Evolutionary conservation across 495 filamentous ascomycete genomes (phyloP).

Genomic region (Lophiostoma macrostomum): DNA sequence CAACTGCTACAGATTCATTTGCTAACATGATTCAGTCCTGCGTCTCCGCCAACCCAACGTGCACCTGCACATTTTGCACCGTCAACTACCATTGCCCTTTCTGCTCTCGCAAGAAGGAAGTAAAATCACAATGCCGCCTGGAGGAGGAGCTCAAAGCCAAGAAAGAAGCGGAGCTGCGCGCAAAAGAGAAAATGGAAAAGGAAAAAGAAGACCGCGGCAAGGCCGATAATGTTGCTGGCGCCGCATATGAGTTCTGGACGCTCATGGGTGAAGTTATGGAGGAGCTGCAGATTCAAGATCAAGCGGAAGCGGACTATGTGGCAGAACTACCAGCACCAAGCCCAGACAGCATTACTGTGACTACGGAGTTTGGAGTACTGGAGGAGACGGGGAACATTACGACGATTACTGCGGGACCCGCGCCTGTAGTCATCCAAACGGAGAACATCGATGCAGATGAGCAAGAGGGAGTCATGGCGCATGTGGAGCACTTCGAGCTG

Average conservation of each 20-base stretch:
- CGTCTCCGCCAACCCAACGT: constrained; percentile 46
- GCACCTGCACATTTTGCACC: constrained; percentile 54
- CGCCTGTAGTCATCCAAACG: neutral
- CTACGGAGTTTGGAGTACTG: constrained; percentile 24
- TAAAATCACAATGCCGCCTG: constrained; percentile 27
- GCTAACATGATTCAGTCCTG: constrained; percentile 37
- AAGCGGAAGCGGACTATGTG: neutral
- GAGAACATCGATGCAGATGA: neutral
- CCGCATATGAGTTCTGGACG: constrained; percentile 27
- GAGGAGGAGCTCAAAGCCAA: constrained; percentile 34
- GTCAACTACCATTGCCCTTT: constrained; percentile 54
- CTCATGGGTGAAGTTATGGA: constrained; percentile 14
- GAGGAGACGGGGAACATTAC: constrained; percentile 23
- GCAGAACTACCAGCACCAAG: constrained; percentile 12
- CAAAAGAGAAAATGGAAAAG: constrained; percentile 24
- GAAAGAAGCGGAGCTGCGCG: constrained; percentile 19
- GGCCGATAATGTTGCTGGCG: constrained; percentile 27
- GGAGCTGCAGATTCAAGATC: too few species aligned
- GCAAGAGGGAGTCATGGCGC: neutral
- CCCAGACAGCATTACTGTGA: constrained; percentile 27
- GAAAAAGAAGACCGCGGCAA: constrained; percentile 30
- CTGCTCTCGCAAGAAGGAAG: constrained; percentile 43
- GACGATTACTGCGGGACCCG: neutral
- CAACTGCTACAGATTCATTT: neutral
- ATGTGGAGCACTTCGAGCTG: neutral